Base-by-base conservation (phyloP, 2,329 filamentous ascomycete species). In the Colletotrichum navitas region DNA sequence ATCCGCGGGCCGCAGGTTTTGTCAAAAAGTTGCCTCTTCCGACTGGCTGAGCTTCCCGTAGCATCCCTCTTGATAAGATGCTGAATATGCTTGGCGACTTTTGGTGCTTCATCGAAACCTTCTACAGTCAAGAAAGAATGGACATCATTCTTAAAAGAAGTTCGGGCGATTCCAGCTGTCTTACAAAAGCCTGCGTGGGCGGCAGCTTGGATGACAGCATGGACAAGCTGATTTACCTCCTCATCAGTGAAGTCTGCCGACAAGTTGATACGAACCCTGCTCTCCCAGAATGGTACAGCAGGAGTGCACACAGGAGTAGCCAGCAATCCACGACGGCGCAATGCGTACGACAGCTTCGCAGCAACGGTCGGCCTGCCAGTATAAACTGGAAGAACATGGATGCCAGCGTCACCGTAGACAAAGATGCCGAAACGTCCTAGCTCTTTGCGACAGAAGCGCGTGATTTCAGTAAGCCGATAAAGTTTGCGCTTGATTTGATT, bases 231-330 rank as follows among this genome's bases (percentile, higher is more conserved):
- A 24, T 71, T 56, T 5, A 73, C 68, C 12, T 74, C 67, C 0
- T 68, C 55, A 21, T 69, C 63, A 0, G 58, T 63, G 11, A 69
- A 60, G 8, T 72, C 73, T 5, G 73, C 73, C 7, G 73, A 74
- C 16, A 74, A 63, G 32, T 74, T 71, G 54, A 74, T 49, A 5
- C 71, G 68, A 6, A 75, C 74, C 21, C 74, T 69, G 26, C 73
- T 70, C 36, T 74, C 68, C 74, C 73, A 75, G n/a, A 70, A 73
- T 1, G 73, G 70, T 3, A 74, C 73, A 1, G 70, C 70, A 0
- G 73, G 73, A 7, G 73, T 60, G 10, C 66, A 67, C 0, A 74
- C 68, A 6, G 74, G 71, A 0, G 63, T 64, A 5, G 74, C 73
- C 5, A 72, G 60, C 1, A 74, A 29, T 1, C 71, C 67, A n/a